These are phyloP conservation scores for Irpex sp. DNA, from an alignment of 1,284 basidiomycete species.

Conservation along the genomic window DNA sequence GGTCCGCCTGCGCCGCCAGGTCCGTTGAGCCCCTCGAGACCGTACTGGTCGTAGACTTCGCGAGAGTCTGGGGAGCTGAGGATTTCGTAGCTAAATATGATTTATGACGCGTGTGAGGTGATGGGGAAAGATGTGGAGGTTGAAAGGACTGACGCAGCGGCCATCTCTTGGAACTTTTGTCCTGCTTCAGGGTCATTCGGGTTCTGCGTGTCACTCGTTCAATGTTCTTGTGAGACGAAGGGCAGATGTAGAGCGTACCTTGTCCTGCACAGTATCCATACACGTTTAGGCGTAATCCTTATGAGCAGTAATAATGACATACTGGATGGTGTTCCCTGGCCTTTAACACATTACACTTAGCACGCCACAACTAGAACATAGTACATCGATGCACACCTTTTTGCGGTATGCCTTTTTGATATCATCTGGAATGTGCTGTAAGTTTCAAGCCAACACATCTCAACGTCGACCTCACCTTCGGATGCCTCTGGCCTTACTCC, in stretches of 20 bases:
- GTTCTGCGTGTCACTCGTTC: slow-evolving; percentile 44
- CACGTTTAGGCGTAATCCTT: neutral
- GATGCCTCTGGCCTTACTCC: slow-evolving; percentile 67
- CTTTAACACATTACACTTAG: slow-evolving; percentile 34
- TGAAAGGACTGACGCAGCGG: slow-evolving; percentile 63
- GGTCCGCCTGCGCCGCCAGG: slow-evolving; percentile 32
- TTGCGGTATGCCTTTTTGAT: slow-evolving; percentile 92
- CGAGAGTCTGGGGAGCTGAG: slow-evolving; percentile 77
- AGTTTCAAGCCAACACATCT: neutral
- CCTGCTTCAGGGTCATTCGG: slow-evolving; percentile 75
- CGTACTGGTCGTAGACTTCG: slow-evolving; percentile 78
- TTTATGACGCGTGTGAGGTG: neutral
- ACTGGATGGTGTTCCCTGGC: slow-evolving; percentile 91
- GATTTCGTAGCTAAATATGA: slow-evolving; percentile 73
- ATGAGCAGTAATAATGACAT: slow-evolving; percentile 31
- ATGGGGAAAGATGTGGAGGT: neutral
- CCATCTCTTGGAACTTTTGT: slow-evolving; percentile 85
- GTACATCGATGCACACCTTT: slow-evolving; percentile 52
- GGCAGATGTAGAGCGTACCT: slow-evolving; percentile 34
- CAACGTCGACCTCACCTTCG: slow-evolving; percentile 47
- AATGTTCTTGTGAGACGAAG: neutral
- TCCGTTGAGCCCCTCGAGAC: slow-evolving; percentile 65
- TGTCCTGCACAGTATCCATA: slow-evolving; percentile 46
- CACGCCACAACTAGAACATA: neutral
- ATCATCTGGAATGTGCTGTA: slow-evolving; percentile 47